Percentiles rank a stretch among this genome's conserved stretches.
These are phyloP conservation scores for Amanita pseudoporphyria DNA, from an alignment of 768 basidiomycete genomes.

Conservation along the genomic window DNA sequence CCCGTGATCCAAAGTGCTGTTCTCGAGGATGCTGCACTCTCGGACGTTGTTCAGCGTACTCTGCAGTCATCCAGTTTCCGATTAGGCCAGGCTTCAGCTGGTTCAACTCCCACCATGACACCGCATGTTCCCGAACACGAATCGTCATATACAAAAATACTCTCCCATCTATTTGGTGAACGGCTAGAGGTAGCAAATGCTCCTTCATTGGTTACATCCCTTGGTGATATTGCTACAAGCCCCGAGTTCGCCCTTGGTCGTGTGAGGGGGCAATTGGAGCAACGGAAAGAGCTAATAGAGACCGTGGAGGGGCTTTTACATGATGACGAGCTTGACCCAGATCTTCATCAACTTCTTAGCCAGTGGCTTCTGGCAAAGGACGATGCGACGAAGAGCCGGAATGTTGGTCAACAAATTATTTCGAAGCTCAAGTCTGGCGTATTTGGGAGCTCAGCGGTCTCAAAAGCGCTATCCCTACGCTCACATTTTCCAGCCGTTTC, in stretches of 20 bases:
- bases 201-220: slow-evolving; percentile 56
- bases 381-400: slow-evolving; percentile 50
- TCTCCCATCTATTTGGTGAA: slow-evolving; percentile 69
- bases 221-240: slow-evolving; percentile 73
- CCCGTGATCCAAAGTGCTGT: slow-evolving; percentile 51
- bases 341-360: slow-evolving; percentile 63
- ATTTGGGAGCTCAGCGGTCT: slow-evolving; percentile 32
- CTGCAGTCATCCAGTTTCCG: slow-evolving; percentile 38
- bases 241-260: slow-evolving; percentile 94
- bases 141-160: slow-evolving; percentile 82
- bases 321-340: slow-evolving; percentile 33
- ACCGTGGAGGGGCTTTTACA: slow-evolving; percentile 61
- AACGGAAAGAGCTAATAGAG: slow-evolving; percentile 56
- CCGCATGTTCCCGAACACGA: slow-evolving; percentile 87
- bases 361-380: slow-evolving; percentile 77
- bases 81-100: slow-evolving; percentile 17
- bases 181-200: slow-evolving; percentile 82
- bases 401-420: slow-evolving; percentile 49
- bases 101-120: slow-evolving; percentile 9
- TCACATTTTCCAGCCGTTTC: slow-evolving; percentile 60
- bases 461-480: slow-evolving; percentile 49
- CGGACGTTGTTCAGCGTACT: slow-evolving; percentile 26
- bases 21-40: slow-evolving; percentile 38
- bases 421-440: slow-evolving; percentile 33
- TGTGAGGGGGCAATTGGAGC: slow-evolving; percentile 72